Conservation (phyloP, 768 basidiomycete genomes). For the Pisolithus tinctorius region DNA sequence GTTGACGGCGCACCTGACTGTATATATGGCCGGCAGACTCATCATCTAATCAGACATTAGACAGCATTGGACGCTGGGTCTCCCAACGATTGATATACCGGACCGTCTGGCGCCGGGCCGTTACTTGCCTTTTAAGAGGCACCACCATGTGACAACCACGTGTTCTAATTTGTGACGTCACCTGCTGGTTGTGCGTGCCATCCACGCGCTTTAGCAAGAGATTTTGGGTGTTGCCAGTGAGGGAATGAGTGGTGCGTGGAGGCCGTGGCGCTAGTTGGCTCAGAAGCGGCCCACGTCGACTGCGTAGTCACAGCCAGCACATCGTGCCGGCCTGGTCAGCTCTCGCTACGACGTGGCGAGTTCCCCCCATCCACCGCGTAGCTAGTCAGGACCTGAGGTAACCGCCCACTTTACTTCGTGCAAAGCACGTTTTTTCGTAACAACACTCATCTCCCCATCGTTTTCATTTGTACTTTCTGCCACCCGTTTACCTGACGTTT, state of each 20-base stretch:
- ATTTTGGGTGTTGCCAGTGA: too few species aligned
- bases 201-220: neutral
- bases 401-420: constrained; percentile 14
- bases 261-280: neutral
- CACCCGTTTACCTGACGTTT: constrained; percentile 35
- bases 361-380: constrained; percentile 8
- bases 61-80: too few species aligned
- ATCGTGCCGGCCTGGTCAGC: neutral
- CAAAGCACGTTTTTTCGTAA: constrained; percentile 28
- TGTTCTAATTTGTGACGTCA: neutral
- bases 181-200: neutral
- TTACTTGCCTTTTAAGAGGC: neutral
- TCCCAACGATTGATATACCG: too few species aligned
- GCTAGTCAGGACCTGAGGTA: constrained; percentile 4
- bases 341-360: neutral
- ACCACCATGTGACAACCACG: neutral
- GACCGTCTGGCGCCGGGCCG: too few species aligned
- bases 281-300: neutral
- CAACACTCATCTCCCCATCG: constrained; percentile 19
- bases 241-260: neutral
- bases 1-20: too few species aligned
- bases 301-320: neutral
- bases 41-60: too few species aligned
- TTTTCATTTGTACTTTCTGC: constrained; percentile 19
- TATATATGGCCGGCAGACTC: too few species aligned